Conservation (phyloP, 2,329 filamentous ascomycete species). For the Fusarium fujikuroi region DNA sequence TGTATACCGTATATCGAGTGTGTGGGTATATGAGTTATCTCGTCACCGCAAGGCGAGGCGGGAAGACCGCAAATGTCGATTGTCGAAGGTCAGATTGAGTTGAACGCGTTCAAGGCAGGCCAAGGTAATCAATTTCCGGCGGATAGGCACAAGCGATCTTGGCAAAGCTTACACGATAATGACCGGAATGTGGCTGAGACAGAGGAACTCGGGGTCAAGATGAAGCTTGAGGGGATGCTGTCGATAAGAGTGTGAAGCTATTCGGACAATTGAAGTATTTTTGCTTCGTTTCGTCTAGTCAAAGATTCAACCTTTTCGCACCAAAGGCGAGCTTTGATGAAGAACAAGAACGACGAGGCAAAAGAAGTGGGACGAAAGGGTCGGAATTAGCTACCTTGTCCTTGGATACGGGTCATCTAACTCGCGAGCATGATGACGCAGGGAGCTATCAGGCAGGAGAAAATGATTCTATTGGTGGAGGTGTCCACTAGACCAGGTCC, state of each 20-base stretch:
- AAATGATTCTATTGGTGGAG: constrained; percentile 10
- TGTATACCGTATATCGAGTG: not conserved
- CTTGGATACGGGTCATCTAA: constrained; percentile 9
- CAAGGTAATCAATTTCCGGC: constrained; percentile 17
- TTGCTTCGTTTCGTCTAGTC: not conserved
- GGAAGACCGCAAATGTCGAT: constrained; percentile 3
- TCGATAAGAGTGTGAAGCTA: not conserved
- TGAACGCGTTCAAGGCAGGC: constrained; percentile 13
- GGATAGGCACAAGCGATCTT: constrained; percentile 14
- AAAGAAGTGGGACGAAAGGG: constrained; percentile 29
- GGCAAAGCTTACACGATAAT: constrained; percentile 16
- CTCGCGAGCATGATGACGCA: constrained; percentile 33
- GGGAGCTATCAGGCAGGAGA: constrained; percentile 10
- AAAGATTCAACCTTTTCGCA: constrained; percentile 34
- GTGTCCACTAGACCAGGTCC: constrained; percentile 12
- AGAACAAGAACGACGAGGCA: constrained; percentile 21
- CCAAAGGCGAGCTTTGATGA: constrained; percentile 35
- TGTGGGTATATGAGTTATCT: not conserved
- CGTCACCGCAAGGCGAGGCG: constrained; percentile 2
- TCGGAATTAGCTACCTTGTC: constrained; percentile 19
- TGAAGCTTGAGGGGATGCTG: not conserved
- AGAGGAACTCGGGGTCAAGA: constrained; percentile 1
- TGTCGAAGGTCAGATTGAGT: not conserved
- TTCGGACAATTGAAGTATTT: constrained; percentile 4
- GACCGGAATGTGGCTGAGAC: constrained; percentile 32